Evolutionary conservation across 768 basidiomycete genomes (phyloP), one percentile per base, ranked within the genome.

Genomic region (Leccinum subtestaceum): DNA sequence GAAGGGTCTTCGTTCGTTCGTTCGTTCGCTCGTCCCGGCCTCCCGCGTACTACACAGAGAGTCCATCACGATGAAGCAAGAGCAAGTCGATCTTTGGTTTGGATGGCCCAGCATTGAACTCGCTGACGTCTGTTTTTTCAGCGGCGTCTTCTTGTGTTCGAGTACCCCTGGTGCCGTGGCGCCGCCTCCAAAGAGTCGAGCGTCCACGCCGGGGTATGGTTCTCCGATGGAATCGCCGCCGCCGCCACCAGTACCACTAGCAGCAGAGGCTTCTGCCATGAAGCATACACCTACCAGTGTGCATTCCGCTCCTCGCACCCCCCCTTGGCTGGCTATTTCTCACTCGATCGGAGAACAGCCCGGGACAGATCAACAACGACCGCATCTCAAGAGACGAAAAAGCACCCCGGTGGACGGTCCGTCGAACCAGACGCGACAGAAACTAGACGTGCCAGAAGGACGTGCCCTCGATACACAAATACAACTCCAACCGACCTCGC

Each of bases 51-150:
- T 12, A 5, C 4, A 10, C 21, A 70, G 68, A 53, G 60, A 66
- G 2, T 66, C 67, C 1, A 70, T 70, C 59, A 61, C 56, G 25
- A 8, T 70, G 61, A 59, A 36, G 5, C 68, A 68, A 58, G 65
- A 70, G 68, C 56, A 52, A 61, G 68, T 66, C 49, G 17, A 31
- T 43, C 45, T 8, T n/a, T 27, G 58, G 19, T 12, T 29, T 59
- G 25, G 17, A n/a, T 34, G 36, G 6, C 10, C 1, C n/a, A 25
- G 4, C 21, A 23, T n/a, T 34, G 31, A 23, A 13, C 27, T 45
- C 54, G 45, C 66, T 70, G 58, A 67, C 50, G 11, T 54, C n/a
- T 17, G 38, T 50, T n/a, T n/a, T 15, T n/a, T 15, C 7, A 70
- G 68, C 27, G 69, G 60, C 12, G 31, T 55, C 8, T 7, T 56